These are phyloP conservation scores for Phaeomoniella chlamydospora DNA, from an alignment of 2,329 filamentous ascomycete species.

Conservation along the genomic window DNA sequence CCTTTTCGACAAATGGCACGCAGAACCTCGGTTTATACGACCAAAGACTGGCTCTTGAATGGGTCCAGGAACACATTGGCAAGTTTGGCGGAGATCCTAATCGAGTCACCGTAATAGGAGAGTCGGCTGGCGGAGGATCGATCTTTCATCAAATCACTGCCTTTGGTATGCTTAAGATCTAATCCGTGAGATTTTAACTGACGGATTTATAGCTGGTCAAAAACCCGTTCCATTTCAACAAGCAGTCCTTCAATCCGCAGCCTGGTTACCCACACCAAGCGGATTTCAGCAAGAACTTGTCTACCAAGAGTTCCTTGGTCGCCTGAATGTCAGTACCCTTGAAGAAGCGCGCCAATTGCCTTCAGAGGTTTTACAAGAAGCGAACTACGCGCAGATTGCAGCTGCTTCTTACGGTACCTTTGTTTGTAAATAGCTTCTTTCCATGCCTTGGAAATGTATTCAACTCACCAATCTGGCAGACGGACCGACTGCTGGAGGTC, in stretches of 20 bases:
- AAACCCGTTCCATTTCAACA: conserved; percentile 16
- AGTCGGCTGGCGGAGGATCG: conserved; percentile 35
- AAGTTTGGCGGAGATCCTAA: conserved; percentile 39
- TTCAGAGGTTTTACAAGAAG: conserved; percentile 22
- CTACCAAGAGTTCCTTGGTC: conserved; percentile 22
- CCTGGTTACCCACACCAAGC: conserved; percentile 18
- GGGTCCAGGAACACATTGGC: conserved; percentile 40
- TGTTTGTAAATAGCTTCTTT: too few species aligned
- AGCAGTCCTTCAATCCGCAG: conserved; percentile 31
- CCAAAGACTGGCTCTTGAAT: conserved; percentile 38
- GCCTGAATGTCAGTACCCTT: conserved; percentile 28
- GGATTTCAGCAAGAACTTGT: conserved; percentile 21
- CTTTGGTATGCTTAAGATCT: conserved; percentile 6
- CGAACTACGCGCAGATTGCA: conserved; percentile 28
- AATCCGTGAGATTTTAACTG: too few species aligned
- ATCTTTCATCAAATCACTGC: conserved; percentile 5
- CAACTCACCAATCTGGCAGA: too few species aligned
- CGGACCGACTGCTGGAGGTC: conserved; percentile 33
- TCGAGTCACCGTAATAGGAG: conserved; percentile 35
- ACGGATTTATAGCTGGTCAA: too few species aligned
- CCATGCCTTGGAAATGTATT: too few species aligned
- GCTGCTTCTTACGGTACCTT: conserved; percentile 25
- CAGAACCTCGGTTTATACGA: conserved; percentile 38
- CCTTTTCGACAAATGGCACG: conserved; percentile 22
- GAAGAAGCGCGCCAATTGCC: conserved; percentile 27